Evolutionary conservation across 768 basidiomycete species (phyloP).

Genomic region (Cystobasidium tubakii): DNA sequence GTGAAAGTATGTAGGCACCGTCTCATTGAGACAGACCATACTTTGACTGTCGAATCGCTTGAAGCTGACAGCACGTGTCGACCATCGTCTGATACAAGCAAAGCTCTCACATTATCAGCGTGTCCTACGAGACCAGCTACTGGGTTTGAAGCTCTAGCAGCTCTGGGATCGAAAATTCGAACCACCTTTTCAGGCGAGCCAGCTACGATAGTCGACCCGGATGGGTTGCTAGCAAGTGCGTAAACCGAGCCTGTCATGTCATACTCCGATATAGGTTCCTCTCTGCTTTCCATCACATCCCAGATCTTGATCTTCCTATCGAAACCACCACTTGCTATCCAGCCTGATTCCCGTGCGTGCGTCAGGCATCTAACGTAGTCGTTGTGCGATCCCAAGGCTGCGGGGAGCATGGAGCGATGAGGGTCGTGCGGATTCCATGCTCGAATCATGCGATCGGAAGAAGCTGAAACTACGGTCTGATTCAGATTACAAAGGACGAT

Average conservation of each 20-base stretch:
- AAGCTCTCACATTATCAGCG: conserved; percentile 90
- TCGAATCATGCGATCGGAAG: conserved; percentile 89
- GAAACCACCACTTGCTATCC: conserved; percentile 89
- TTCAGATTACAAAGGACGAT: conserved; percentile 83
- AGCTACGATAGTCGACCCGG: conserved; percentile 72
- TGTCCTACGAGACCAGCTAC: conserved; percentile 83
- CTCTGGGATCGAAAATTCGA: conserved; percentile 84
- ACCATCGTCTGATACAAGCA: conserved; percentile 86
- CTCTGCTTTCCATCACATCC: conserved; percentile 61
- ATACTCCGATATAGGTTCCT: conserved; percentile 51
- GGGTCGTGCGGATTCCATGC: conserved; percentile 81
- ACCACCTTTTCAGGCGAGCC: conserved; percentile 89
- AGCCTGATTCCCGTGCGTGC: conserved; percentile 67
- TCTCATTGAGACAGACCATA: conserved; percentile 85
- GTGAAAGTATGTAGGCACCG: conserved; percentile 92
- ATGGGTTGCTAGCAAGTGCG: conserved; percentile 70
- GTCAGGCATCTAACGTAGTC: conserved; percentile 49
- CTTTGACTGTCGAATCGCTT: conserved; percentile 67
- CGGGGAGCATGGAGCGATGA: conserved; percentile 57
- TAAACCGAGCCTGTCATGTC: conserved; percentile 65
- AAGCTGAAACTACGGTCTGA: conserved; percentile 88
- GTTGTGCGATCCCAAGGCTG: conserved; percentile 49
- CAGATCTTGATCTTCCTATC: conserved; percentile 90
- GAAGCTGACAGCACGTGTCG: conserved; percentile 57
- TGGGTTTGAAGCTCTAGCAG: conserved; percentile 61